A percentile compares a stretch with the other conserved stretches of the same genome.
These are phyloP conservation scores for Pseudocercospora musae DNA, from an alignment of 2,329 filamentous ascomycete species.

Conservation along the genomic window DNA sequence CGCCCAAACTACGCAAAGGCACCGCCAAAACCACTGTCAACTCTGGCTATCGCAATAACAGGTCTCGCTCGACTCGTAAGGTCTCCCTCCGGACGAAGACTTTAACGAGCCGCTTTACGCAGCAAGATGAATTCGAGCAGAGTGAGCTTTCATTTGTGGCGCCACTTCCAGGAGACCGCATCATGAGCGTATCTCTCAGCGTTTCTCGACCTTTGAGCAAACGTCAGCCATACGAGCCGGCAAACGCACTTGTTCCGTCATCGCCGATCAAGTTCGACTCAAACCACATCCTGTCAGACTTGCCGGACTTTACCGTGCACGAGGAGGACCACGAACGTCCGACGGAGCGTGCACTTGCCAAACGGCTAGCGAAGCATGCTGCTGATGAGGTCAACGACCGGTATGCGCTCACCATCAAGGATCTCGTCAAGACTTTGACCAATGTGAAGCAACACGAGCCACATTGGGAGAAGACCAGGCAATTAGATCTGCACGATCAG, in stretches of 20 bases:
- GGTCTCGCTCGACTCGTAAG: slow-evolving; percentile 12
- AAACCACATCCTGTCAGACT: slow-evolving; percentile 75
- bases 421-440: slow-evolving; percentile 82
- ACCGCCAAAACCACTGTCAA: slow-evolving; percentile 9
- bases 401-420: slow-evolving; percentile 76
- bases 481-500: slow-evolving; percentile 70
- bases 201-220: slow-evolving; percentile 32
- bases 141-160: slow-evolving; percentile 36
- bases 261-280: slow-evolving; percentile 37
- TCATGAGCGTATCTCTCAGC: slow-evolving; percentile 36
- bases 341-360: slow-evolving; percentile 45
- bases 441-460: slow-evolving; percentile 88
- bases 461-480: slow-evolving; percentile 86
- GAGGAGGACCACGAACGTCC: slow-evolving; percentile 63
- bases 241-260: slow-evolving; percentile 19
- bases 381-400: slow-evolving; percentile 61
- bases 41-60: slow-evolving; percentile 14
- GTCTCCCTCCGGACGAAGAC: slow-evolving; percentile 32
- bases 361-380: slow-evolving; percentile 51
- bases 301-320: slow-evolving; percentile 87
- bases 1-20: slow-evolving; percentile 28
- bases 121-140: slow-evolving; percentile 26
- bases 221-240: slow-evolving; percentile 10
- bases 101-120: slow-evolving; percentile 26
- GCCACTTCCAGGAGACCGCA: slow-evolving; percentile 34